Evolutionary conservation across 2,329 filamentous ascomycete genomes (phyloP).

Genomic region (Trichoderma breve): DNA sequence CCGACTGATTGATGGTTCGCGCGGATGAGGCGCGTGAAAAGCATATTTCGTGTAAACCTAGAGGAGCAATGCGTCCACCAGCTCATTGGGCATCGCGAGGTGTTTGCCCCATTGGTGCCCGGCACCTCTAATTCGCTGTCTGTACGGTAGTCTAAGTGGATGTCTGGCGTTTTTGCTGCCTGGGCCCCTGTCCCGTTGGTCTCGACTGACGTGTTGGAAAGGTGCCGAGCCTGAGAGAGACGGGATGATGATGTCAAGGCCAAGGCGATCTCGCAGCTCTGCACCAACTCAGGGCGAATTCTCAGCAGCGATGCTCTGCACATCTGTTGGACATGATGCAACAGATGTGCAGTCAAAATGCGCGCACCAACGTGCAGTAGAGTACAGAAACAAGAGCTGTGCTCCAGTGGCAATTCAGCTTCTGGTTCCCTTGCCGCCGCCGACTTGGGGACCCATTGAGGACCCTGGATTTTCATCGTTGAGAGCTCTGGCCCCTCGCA

Average conservation of each 20-base stretch:
- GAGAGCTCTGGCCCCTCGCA: slow-evolving; percentile 13
- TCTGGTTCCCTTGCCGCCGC: background rate
- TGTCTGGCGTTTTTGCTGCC: background rate
- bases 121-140: background rate
- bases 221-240: background rate
- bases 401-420: background rate
- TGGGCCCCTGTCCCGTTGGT: background rate
- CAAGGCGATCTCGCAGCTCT: slow-evolving; percentile 15
- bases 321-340: slow-evolving; percentile 2
- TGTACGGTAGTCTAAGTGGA: background rate
- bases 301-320: background rate
- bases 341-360: background rate
- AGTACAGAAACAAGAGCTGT: background rate
- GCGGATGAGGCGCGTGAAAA: slow-evolving; percentile 8
- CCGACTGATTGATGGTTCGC: background rate
- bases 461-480: slow-evolving; percentile 13
- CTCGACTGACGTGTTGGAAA: background rate
- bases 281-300: background rate
- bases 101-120: slow-evolving; percentile 12
- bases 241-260: slow-evolving; percentile 17
- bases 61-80: background rate
- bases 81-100: slow-evolving; percentile 10
- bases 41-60: background rate
- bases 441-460: background rate
- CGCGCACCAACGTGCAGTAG: background rate